phyloP scores from a whole-genome alignment of 176 grass and related monocot species.

The Oryza brachyantha region DNA sequence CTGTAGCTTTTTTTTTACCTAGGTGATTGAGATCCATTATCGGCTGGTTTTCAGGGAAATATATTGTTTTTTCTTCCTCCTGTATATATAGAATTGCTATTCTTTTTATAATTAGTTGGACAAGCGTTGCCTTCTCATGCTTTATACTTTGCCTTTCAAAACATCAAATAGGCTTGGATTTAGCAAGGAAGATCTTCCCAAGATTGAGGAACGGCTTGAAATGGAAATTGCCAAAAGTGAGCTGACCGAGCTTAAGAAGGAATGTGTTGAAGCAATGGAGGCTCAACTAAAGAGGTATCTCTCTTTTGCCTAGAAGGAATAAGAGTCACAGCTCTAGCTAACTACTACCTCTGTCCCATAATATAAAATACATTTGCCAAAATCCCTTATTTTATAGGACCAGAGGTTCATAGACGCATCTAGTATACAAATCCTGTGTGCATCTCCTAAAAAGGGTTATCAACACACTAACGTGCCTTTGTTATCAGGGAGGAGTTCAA shows the following conservation, averaged over 20 bases:
- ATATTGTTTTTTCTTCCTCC: neutral
- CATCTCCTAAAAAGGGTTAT: neutral
- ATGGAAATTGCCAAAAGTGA: slow-evolving; percentile 74
- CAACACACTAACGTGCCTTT: neutral
- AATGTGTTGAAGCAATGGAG: slow-evolving; percentile 77
- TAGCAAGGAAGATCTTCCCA: slow-evolving; percentile 79
- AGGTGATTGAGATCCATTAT: neutral
- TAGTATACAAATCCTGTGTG: neutral
- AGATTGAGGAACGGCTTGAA: slow-evolving; percentile 77
- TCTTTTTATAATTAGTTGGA: neutral
- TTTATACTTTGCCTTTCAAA: slow-evolving; percentile 16
- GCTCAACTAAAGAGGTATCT: slow-evolving; percentile 73
- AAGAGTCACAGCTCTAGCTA: neutral
- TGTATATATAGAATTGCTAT: neutral
- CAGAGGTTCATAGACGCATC: too few species aligned
- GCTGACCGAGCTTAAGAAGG: slow-evolving; percentile 72
- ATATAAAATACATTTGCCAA: too few species aligned
- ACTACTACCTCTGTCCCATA: too few species aligned
- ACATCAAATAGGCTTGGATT: slow-evolving; percentile 72
- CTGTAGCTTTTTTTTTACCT: neutral
- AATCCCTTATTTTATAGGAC: too few species aligned
- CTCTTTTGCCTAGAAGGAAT: neutral
- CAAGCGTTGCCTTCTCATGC: slow-evolving; percentile 7
- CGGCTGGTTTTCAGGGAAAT: neutral
- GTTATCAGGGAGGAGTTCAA: slow-evolving; percentile 88